Conservation (phyloP, 2,329 filamentous ascomycete genomes). For the Aureobasidium subglaciale region DNA sequence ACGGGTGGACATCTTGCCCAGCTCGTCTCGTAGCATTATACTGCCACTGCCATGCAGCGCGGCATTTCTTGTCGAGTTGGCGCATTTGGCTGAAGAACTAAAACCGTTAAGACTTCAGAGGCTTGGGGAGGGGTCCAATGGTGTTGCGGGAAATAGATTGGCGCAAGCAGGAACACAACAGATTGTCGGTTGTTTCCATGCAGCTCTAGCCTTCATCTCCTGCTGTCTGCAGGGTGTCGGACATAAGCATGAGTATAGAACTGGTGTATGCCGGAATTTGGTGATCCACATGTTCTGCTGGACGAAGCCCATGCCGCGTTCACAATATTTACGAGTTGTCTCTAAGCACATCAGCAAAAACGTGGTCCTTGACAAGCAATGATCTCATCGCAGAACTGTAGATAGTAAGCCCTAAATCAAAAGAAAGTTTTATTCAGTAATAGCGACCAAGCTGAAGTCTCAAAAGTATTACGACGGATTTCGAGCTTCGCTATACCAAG, state of each 20-base stretch:
- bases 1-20: background rate
- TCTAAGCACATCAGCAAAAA: background rate
- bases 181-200: background rate
- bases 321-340: background rate
- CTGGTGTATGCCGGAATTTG: background rate
- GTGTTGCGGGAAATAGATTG: slow-evolving; percentile 3
- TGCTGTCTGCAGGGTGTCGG: background rate
- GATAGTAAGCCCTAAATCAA: background rate
- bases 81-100: slow-evolving; percentile 7
- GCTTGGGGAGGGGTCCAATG: slow-evolving; percentile 5
- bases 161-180: slow-evolving; percentile 2
- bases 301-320: too few species aligned
- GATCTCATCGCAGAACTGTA: background rate
- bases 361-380: background rate
- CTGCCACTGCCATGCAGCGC: slow-evolving; percentile 12
- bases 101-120: slow-evolving; percentile 11
- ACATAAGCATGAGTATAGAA: background rate
- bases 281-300: background rate
- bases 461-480: background rate
- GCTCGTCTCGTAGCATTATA: background rate
- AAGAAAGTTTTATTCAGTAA: background rate
- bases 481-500: background rate
- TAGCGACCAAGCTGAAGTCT: background rate
- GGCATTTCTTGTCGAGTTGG: slow-evolving; percentile 13
- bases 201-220: background rate